Evolutionary conservation across 305 asterid species (phyloP).

Genomic region (Ilex paraguariensis): DNA sequence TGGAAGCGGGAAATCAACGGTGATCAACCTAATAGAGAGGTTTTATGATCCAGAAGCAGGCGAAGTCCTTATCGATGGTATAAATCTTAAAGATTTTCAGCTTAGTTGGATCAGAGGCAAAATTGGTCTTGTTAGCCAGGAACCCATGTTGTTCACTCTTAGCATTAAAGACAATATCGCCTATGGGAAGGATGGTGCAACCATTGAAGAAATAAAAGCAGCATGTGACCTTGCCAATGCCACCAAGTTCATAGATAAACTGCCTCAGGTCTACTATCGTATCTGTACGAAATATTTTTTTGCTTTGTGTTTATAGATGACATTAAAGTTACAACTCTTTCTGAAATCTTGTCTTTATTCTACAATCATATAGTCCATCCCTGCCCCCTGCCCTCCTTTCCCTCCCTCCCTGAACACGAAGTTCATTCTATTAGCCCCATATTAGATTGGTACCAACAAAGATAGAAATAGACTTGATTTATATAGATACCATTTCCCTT

Average conservation of each 20-base stretch:
- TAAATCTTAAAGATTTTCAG: constrained; percentile 29
- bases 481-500: too few species aligned
- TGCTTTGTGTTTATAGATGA: too few species aligned
- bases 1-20: constrained; percentile 71
- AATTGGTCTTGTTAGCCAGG: not conserved
- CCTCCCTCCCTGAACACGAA: too few species aligned
- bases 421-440: too few species aligned
- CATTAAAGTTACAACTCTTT: too few species aligned
- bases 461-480: too few species aligned
- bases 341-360: too few species aligned
- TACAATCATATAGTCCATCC: too few species aligned
- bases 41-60: constrained; percentile 35
- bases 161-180: constrained; percentile 2
- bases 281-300: not conserved
- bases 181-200: not conserved
- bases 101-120: constrained; percentile 17
- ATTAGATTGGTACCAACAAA: too few species aligned
- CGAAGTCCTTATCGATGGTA: constrained; percentile 32
- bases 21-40: constrained; percentile 55
- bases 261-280: not conserved
- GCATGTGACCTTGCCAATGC: not conserved
- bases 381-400: too few species aligned
- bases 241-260: not conserved
- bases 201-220: not conserved
- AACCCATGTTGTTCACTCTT: not conserved